Conservation (phyloP, 495 filamentous ascomycete species). For the Podospora pseudopauciseta region DNA sequence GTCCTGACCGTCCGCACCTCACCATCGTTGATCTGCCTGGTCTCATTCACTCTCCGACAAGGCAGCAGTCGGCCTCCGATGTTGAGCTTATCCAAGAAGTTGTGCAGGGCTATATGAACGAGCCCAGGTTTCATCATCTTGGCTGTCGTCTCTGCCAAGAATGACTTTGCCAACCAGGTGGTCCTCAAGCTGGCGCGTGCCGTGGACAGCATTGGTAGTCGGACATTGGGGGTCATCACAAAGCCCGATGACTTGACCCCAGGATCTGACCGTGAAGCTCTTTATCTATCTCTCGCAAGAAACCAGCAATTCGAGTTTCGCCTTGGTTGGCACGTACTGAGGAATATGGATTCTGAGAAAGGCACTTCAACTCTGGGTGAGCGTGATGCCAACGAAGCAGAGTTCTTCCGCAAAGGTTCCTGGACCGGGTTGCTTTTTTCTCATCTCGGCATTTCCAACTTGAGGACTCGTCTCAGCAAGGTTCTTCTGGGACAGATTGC, state of each 20-base stretch:
- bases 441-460: slow-evolving; percentile 43
- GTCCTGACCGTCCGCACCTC: slow-evolving; percentile 60
- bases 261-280: slow-evolving; percentile 46
- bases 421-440: slow-evolving; percentile 37
- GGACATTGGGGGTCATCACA: slow-evolving; percentile 81
- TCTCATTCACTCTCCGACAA: slow-evolving; percentile 54
- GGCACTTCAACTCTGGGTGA: slow-evolving; percentile 35
- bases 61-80: slow-evolving; percentile 45
- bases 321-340: slow-evolving; percentile 70
- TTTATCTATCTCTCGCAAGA: slow-evolving; percentile 51
- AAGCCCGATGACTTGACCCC: slow-evolving; percentile 67
- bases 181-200: slow-evolving; percentile 69
- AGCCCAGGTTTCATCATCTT: slow-evolving; percentile 60
- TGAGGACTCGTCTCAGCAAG: slow-evolving; percentile 53
- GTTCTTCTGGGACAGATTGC: slow-evolving; percentile 56
- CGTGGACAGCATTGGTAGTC: slow-evolving; percentile 67
- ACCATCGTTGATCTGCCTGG: slow-evolving; percentile 70
- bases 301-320: slow-evolving; percentile 61
- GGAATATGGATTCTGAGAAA: slow-evolving; percentile 56
- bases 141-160: slow-evolving; percentile 62
- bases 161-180: slow-evolving; percentile 58
- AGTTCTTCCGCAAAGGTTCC: slow-evolving; percentile 42
- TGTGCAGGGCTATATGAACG: slow-evolving; percentile 58
- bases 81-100: slow-evolving; percentile 51
- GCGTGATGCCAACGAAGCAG: slow-evolving; percentile 38